Percentiles rank a stretch among this genome's conserved stretches.
Conservation (phyloP, 192 early-diverging fungal species). For the Coemansia sp. region DNA sequence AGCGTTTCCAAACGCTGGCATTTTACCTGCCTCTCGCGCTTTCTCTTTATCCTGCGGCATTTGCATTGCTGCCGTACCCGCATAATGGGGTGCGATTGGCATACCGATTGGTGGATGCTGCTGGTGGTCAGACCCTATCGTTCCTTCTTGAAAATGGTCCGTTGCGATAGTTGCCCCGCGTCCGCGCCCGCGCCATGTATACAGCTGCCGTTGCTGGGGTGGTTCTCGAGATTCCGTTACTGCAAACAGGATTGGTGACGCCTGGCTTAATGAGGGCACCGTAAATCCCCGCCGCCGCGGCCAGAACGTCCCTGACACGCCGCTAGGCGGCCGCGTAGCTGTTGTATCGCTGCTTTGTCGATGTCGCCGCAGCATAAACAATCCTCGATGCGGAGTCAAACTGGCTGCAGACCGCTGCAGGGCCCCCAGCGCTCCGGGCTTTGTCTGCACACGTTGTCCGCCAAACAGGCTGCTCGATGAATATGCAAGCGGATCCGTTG, state of each 20-base stretch:
- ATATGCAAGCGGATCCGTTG: slow-evolving; percentile 35
- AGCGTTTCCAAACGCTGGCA: background rate
- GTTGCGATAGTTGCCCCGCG: background rate
- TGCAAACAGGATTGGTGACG: slow-evolving; percentile 11
- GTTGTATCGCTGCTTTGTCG: slow-evolving; percentile 42
- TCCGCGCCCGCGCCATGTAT: background rate
- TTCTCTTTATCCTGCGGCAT: background rate
- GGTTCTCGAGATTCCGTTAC: background rate
- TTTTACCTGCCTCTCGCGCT: background rate
- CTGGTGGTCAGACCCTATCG: background rate
- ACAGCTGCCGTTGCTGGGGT: slow-evolving; percentile 12
- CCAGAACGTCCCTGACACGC: slow-evolving; percentile 26
- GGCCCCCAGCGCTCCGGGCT: slow-evolving; percentile 18
- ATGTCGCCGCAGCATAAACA: slow-evolving; percentile 38
- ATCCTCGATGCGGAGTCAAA: slow-evolving; percentile 28
- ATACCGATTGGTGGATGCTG: slow-evolving; percentile 9
- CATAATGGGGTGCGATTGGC: slow-evolving; percentile 21
- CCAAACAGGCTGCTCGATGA: slow-evolving; percentile 49
- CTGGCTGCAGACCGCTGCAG: slow-evolving; percentile 41
- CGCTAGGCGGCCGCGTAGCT: slow-evolving; percentile 31
- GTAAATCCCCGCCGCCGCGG: slow-evolving; percentile 43
- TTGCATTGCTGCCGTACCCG: background rate
- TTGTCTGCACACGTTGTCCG: slow-evolving; percentile 11
- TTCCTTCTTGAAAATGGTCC: background rate
- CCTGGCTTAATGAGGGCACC: slow-evolving; percentile 27